Conservation (phyloP, 2,329 filamentous ascomycete species). For the Botrytis porri region DNA sequence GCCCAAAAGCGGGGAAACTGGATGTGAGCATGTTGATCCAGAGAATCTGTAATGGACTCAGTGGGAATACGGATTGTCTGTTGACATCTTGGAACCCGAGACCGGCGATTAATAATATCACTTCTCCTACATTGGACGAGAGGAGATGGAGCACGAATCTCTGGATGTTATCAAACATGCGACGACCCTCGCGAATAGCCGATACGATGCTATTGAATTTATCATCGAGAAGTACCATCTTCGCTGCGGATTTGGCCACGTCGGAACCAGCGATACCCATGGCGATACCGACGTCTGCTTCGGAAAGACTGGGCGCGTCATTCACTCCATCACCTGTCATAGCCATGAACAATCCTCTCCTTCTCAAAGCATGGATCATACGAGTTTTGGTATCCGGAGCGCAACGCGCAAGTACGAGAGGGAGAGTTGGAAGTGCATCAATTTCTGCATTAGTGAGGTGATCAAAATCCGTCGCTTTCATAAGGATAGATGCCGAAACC, state of each 20-base stretch:
- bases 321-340: conserved; percentile 59
- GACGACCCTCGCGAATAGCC: conserved; percentile 51
- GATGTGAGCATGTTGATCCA: conserved; percentile 65
- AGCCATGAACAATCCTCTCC: conserved; percentile 55
- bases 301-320: conserved; percentile 52
- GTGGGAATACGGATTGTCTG: conserved; percentile 54
- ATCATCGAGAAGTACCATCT: conserved; percentile 53
- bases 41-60: conserved; percentile 57
- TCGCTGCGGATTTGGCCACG: conserved; percentile 60
- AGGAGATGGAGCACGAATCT: conserved; percentile 56
- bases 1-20: conserved; percentile 77
- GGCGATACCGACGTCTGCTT: conserved; percentile 55
- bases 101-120: conserved; percentile 54
- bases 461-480: conserved; percentile 64
- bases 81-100: conserved; percentile 55
- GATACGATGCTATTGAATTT: conserved; percentile 52
- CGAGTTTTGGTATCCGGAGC: conserved; percentile 77
- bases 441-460: conserved; percentile 66
- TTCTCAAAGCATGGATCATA: conserved; percentile 73
- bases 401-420: conserved; percentile 72
- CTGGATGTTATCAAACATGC: conserved; percentile 54
- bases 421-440: conserved; percentile 61
- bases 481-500: conserved; percentile 50
- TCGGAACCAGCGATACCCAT: conserved; percentile 61
- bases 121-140: conserved; percentile 55